These are phyloP conservation scores for Musa troglodytarum DNA, from an alignment of 176 grass and related monocot genomes.

Conservation along the genomic window DNA sequence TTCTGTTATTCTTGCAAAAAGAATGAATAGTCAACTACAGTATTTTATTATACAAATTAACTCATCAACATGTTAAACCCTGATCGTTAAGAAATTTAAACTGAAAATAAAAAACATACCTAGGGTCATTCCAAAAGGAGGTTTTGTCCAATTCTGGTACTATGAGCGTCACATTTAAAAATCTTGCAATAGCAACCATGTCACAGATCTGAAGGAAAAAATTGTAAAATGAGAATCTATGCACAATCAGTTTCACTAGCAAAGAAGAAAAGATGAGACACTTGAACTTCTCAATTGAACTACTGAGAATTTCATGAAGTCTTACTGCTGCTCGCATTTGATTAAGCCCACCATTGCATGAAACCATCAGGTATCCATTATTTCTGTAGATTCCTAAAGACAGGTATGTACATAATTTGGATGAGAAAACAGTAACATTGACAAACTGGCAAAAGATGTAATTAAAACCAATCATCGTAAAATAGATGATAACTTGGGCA, in stretches of 20 bases:
- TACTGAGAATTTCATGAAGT: neutral
- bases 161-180: slow-evolving; percentile 86
- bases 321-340: slow-evolving; percentile 95
- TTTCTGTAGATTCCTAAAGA: slow-evolving; percentile 72
- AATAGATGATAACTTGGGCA: too few relatives aligned
- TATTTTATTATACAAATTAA: neutral
- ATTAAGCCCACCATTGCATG: slow-evolving; percentile 95
- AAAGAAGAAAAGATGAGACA: too few relatives aligned
- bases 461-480: too few relatives aligned
- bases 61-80: neutral
- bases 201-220: slow-evolving; percentile 67
- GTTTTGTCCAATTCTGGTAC: slow-evolving; percentile 86
- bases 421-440: neutral
- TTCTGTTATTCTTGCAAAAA: neutral
- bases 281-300: neutral
- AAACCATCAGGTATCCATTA: slow-evolving; percentile 93
- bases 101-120: slow-evolving; percentile 28
- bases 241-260: neutral
- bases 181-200: slow-evolving; percentile 92
- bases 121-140: slow-evolving; percentile 90
- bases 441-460: neutral
- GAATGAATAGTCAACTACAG: neutral
- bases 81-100: neutral
- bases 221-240: neutral
- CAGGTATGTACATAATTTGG: neutral